Base-by-base conservation (phyloP, 2,329 filamentous ascomycete species). In the Cladorrhinum sp. region DNA sequence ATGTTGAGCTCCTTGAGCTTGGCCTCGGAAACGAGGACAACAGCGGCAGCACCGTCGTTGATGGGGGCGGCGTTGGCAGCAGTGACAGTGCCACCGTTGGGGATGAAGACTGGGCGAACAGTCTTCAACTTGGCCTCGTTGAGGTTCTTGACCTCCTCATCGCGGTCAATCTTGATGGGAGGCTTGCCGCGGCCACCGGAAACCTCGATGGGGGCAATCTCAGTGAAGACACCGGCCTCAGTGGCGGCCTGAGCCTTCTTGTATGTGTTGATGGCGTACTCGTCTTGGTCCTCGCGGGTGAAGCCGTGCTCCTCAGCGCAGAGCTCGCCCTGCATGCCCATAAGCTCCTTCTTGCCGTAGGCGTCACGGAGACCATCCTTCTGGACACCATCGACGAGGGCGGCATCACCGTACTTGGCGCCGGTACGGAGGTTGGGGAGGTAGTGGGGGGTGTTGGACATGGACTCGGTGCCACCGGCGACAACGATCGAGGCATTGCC, bases 381-480 rank as follows among this genome's bases (percentile, higher is more conserved):
- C 72, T 97, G 85, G 67, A 99, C 87, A 69, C 92, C 94, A 73
- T 99, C 95, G 58, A 97, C 83, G 67, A 99, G 82, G 57, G 82
- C 86, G 79, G 94, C 89, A 79, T 98, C 86, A 71, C 95, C 95
- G 77, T 96, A 99, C 80, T 98, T 98, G 76, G 90, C 87, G 68
- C 95, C 95, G 67, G 79, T 89, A 75, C 95, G 90, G 70, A 96
- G 82, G 76, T 82, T 90, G 66, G 92, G 90, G 57, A 97, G 89
- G 82, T 99, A 99, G 82, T 99, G 93, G 56, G 95, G 95, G 58
- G 89, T 84, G 81, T 98, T 98, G 73, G 93, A 96, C 95, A 99
- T 99, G 82, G 92, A 96, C 82, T 99, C 95, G 68, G 94, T 87
- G 70, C 95, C 95, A 73, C 93, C 95, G 67, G 93, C 95, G 62